Conservation (phyloP, 1,284 basidiomycete genomes). For the Mycosarcoma mackinlayi region DNA sequence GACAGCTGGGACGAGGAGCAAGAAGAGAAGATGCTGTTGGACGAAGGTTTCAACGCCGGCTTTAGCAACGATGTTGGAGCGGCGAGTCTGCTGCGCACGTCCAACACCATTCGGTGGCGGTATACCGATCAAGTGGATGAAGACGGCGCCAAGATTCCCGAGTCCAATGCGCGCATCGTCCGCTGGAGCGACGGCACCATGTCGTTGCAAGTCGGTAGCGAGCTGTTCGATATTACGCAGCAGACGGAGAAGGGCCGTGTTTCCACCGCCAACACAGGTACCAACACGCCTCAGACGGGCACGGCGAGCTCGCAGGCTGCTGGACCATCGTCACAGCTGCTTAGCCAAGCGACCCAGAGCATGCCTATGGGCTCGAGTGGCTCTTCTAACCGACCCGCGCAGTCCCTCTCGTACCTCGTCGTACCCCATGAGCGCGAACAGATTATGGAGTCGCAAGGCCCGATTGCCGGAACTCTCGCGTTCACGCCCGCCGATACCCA, state of each 20-base stretch:
- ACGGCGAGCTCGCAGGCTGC: conserved; percentile 29
- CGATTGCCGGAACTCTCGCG: conserved; percentile 83
- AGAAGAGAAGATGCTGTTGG: conserved; percentile 51
- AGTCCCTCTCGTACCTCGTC: conserved; percentile 78
- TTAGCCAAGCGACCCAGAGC: conserved; percentile 43
- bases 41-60: conserved; percentile 72
- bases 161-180: conserved; percentile 87
- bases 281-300: conserved; percentile 42
- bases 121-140: conserved; percentile 78
- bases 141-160: conserved; percentile 76
- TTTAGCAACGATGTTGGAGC: conserved; percentile 67
- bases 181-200: conserved; percentile 91
- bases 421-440: conserved; percentile 87
- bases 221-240: conserved; percentile 81
- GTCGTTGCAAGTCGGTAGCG: conserved; percentile 84
- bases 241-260: conserved; percentile 52
- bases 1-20: conserved; percentile 56
- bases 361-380: conserved; percentile 51
- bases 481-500: conserved; percentile 88
- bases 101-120: conserved; percentile 89
- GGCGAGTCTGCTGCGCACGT: conserved; percentile 75
- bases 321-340: conserved; percentile 33
- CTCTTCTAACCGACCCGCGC: conserved; percentile 41
- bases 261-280: conserved; percentile 36
- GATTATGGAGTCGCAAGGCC: conserved; percentile 83